Evolutionary conservation across 192 early-diverging fungal genomes (phyloP), one percentile per base, ranked within the genome.

Genomic region (Ambispora gerdemannii): DNA sequence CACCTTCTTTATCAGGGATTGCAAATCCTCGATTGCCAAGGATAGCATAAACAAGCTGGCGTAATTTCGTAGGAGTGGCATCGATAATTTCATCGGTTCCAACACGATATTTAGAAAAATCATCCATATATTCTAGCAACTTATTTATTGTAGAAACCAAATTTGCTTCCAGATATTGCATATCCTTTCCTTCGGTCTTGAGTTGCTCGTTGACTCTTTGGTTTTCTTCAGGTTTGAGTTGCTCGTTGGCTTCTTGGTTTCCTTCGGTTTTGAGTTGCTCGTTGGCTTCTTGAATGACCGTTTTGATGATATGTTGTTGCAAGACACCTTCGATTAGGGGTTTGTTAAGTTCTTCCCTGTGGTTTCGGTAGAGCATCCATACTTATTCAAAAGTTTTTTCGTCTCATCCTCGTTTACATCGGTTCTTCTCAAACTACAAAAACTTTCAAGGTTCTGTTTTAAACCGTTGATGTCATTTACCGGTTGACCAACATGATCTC

Each of bases 51-150:
- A 66, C 30, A 17, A 30, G 64, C 50, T 66, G 47, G 20, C 64
- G 64, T 31, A 66, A 31, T 66, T 66, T 66, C 50, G 31, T 66
- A 30, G 10, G 10, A n/a, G 63, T 8, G n/a, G 50, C 49, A 3
- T 15, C 2, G 11, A 49, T 50, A 31, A 50, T 17, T 50, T 50
- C 15, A 50, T 66, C 47, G n/a, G 4, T 28, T 3, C 47, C 64
- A 35, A n/a, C n/a, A 33, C 64, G 38, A 27, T 24, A 27, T 43
- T 13, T 19, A 30, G 49, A 20, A 10, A 66, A 66, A 3, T 6
- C 2, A 3, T 32, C 4, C 20, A 28, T 17, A 30, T 17, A 31
- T 30, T 33, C 3, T 31, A 66, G 8, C 15, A 66, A 31, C 19
- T 51, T 4, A 3, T 51, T 17, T 0, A 30, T 30, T 32, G 25